Percentiles rank a stretch among this genome's conserved stretches.
phyloP scores from a whole-genome alignment of 257 asterid species.

The Marsdenia floribunda region DNA sequence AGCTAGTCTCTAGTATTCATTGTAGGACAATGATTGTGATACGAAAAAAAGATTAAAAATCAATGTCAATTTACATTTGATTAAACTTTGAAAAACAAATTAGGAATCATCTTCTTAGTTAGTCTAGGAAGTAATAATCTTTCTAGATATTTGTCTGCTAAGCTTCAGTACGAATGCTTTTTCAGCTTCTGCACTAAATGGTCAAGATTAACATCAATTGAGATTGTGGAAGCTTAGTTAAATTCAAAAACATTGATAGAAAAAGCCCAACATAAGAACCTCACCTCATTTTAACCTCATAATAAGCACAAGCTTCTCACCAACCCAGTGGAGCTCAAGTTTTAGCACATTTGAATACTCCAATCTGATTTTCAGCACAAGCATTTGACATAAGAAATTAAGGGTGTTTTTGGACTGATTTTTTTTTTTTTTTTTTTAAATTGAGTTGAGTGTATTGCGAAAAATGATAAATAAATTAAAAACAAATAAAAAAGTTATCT shows the following conservation, averaged over 20 bases:
- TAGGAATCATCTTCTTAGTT: background rate
- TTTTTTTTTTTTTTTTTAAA: no score
- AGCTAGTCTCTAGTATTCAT: background rate
- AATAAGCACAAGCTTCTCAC: background rate
- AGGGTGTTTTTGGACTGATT: no score
- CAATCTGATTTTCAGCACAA: background rate
- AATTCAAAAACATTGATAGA: background rate
- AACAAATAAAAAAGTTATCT: no score
- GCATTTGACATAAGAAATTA: background rate
- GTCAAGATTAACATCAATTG: background rate
- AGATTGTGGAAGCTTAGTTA: background rate
- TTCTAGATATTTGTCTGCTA: background rate
- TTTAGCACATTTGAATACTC: background rate
- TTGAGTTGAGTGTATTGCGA: no score
- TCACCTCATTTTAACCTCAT: background rate
- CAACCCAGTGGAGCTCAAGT: background rate
- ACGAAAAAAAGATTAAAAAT: background rate
- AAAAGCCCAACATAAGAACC: background rate
- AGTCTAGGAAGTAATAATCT: background rate
- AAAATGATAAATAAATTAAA: no score
- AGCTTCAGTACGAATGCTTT: background rate
- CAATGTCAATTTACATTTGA: background rate
- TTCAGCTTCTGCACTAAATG: background rate
- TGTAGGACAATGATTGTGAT: background rate
- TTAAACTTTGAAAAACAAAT: background rate